Evolutionary conservation across 2,329 filamentous ascomycete genomes (phyloP), one percentile per base, ranked within the genome.

Genomic region (Alternaria incomplexa): DNA sequence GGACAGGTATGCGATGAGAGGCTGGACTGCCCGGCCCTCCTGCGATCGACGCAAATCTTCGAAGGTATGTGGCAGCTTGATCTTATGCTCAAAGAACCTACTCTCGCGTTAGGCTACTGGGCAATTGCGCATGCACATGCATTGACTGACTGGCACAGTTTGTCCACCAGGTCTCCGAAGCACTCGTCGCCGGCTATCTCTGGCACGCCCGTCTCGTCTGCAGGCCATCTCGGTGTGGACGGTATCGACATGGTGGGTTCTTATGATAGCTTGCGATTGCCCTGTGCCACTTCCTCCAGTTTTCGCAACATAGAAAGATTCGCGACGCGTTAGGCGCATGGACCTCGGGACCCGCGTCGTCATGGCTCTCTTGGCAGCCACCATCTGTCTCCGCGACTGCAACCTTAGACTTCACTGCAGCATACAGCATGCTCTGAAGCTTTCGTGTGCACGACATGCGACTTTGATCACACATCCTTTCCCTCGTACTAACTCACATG

Each of bases 11-110:
- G 88, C 85, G 51, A 92, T 88, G 58, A 94, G 81, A 83, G 86
- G 72, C 87, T 83, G 69, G 82, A 87, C 65, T 83, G 85, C 64
- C 8, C 72, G 74, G 2, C 89, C 89, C 25, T 88, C 87, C 6
- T 88, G 84, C 1, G 88, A 90, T 6, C 89, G 90, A 51, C 90
- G 85, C 9, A 93, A 83, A 77, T 93, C 90, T 73, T 93, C 91
- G 80, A 93, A 93, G 13, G 87, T 90, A 73, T 87, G 87, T 15
- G 91, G 90, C 48, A 89, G 81, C 55, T 85, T 84, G 58, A 93
- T 84, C 22, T 86, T 86, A 61, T 89, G 86, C 61, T 85, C 82
- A 62, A 81, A 77, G 61, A 76, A 80, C 61, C 79, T 80, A 55
- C 22, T n/a, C n/a, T 13, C 45, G 6, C n/a, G 53, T 77, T 57